A percentile compares a stretch with the other conserved stretches of the same genome.
Conservation (phyloP, 495 filamentous ascomycete species). For the Penicillium tannophilum region DNA sequence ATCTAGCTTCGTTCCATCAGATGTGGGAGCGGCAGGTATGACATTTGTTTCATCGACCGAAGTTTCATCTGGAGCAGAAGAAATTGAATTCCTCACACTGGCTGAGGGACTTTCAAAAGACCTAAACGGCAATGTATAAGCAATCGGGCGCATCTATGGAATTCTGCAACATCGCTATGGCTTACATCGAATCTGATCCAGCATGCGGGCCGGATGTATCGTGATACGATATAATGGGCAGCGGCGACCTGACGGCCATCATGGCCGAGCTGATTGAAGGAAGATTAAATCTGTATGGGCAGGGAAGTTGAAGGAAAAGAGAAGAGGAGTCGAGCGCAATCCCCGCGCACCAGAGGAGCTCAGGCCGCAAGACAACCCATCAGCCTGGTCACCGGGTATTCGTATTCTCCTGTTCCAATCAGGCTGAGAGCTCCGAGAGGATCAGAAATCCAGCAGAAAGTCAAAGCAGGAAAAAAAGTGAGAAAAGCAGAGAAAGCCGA, state of each 20-base stretch:
- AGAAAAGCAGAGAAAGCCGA: background rate
- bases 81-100: constrained; percentile 9
- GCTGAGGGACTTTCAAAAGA: constrained; percentile 14
- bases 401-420: constrained; percentile 8
- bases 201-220: constrained; percentile 23
- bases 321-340: constrained; percentile 12
- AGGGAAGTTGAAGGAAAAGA: constrained; percentile 4
- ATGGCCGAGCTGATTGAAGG: constrained; percentile 17
- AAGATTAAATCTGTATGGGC: constrained; percentile 1
- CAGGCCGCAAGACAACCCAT: constrained; percentile 20
- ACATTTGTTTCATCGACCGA: constrained; percentile 6
- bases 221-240: constrained; percentile 29
- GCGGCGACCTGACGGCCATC: constrained; percentile 40
- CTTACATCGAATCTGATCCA: constrained; percentile 24
- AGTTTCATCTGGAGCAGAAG: background rate
- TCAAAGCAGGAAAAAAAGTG: background rate
- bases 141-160: constrained; percentile 1
- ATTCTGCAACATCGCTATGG: too few relatives aligned
- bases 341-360: constrained; percentile 17
- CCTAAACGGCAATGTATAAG: constrained; percentile 13
- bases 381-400: constrained; percentile 10
- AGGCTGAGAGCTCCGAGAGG: constrained; percentile 13
- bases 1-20: constrained; percentile 4
- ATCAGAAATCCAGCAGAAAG: background rate
- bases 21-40: constrained; percentile 1